Evolutionary conservation across 2,329 filamentous ascomycete species (phyloP).

Genomic region (Fusarium pseudograminearum): DNA sequence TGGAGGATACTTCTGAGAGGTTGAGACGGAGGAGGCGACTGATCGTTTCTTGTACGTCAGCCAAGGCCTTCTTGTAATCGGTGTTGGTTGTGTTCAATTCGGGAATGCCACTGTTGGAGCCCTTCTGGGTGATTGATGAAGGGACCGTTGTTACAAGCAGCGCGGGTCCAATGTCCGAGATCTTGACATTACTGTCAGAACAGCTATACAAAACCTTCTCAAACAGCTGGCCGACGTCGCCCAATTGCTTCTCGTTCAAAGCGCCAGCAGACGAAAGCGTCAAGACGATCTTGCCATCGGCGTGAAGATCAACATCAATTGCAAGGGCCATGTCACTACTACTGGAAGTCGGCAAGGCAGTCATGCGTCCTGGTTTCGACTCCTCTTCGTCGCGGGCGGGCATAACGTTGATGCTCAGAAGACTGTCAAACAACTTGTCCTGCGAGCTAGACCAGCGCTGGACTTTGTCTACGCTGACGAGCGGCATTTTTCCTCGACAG

Average conservation of each 20-base stretch:
- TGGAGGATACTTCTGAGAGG: background rate
- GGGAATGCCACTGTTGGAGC: accelerated
- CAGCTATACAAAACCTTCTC: conserved; percentile 13
- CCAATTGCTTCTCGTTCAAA: background rate
- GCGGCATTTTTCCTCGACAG: conserved; percentile 8
- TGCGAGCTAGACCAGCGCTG: conserved; percentile 24
- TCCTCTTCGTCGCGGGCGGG: background rate
- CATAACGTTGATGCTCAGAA: conserved; percentile 21
- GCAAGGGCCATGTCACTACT: conserved; percentile 27
- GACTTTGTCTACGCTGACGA: conserved; percentile 16
- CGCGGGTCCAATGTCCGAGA: background rate
- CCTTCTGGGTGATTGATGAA: accelerated
- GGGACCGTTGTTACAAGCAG: background rate
- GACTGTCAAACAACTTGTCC: conserved; percentile 25
- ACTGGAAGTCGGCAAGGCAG: conserved; percentile 2
- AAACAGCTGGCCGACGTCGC: background rate
- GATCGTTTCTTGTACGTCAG: background rate
- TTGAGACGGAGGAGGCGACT: conserved; percentile 1
- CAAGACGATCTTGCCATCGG: conserved; percentile 9
- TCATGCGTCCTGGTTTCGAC: background rate
- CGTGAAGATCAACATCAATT: conserved; percentile 21
- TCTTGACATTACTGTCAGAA: background rate
- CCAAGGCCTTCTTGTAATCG: background rate
- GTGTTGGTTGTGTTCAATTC: accelerated
- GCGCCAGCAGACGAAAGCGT: conserved; percentile 8